Evolutionary conservation across 2,329 filamentous ascomycete species (phyloP).

Genomic region (Westerdykella sp.): DNA sequence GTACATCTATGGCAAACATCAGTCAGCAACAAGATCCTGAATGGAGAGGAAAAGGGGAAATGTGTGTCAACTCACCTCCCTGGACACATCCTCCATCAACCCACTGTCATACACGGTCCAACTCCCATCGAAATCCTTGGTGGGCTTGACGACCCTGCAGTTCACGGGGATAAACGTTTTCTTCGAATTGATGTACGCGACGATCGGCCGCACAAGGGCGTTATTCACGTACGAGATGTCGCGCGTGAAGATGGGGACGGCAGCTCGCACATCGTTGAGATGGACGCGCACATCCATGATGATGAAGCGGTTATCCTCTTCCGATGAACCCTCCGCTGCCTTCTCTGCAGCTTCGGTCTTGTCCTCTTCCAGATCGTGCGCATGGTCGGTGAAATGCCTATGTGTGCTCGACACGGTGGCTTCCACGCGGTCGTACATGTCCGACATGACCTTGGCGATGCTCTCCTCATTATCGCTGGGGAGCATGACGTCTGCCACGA

Average conservation of each 20-base stretch:
- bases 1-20: conserved; percentile 56
- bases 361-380: conserved; percentile 24
- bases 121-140: conserved; percentile 84
- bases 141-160: conserved; percentile 86
- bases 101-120: conserved; percentile 95
- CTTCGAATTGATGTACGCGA: conserved; percentile 95
- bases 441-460: conserved; percentile 89
- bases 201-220: conserved; percentile 87
- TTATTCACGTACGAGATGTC: conserved; percentile 95
- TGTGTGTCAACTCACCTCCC: conserved; percentile 55
- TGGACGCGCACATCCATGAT: conserved; percentile 94
- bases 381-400: conserved; percentile 33
- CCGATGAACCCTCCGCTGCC: conserved; percentile 6
- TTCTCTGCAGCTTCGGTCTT: conserved; percentile 12
- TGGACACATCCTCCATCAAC: conserved; percentile 86
- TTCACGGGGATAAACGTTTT: conserved; percentile 92
- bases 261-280: conserved; percentile 88
- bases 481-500: conserved; percentile 92
- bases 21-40: no score
- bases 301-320: conserved; percentile 68
- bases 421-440: conserved; percentile 94
- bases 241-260: conserved; percentile 84
- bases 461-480: conserved; percentile 82
- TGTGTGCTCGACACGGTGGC: conserved; percentile 78
- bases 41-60: background rate